These are phyloP conservation scores for Raffaelea ambrosiae DNA, from an alignment of 2,329 filamentous ascomycete species.

Conservation along the genomic window DNA sequence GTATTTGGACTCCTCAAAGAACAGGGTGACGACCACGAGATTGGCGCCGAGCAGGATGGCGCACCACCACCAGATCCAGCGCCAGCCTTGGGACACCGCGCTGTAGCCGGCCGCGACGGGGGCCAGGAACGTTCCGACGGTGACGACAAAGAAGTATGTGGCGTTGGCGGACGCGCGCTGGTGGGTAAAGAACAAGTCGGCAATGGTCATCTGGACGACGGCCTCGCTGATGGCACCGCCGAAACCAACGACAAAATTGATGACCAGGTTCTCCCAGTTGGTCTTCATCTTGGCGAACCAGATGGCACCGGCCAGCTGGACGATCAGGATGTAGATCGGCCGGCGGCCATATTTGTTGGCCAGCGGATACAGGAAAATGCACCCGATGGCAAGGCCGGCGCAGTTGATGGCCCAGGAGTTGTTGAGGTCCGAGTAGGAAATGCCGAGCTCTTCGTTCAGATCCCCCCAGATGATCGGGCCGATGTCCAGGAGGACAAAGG, in stretches of 20 bases:
- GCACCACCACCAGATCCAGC: conserved; percentile 29
- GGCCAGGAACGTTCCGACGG: conserved; percentile 26
- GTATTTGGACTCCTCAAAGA: conserved; percentile 6
- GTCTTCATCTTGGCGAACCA: background rate
- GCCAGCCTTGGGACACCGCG: conserved; percentile 36
- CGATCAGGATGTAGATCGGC: background rate
- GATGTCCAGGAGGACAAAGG: background rate
- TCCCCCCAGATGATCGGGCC: background rate
- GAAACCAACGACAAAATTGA: background rate
- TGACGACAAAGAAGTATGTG: conserved; percentile 33
- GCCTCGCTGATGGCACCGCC: conserved; percentile 1
- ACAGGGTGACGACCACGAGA: conserved; percentile 1
- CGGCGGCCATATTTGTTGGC: conserved; percentile 1
- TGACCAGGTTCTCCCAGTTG: background rate
- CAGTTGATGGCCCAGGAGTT: background rate
- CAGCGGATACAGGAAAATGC: background rate
- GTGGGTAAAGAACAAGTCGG: conserved; percentile 49
- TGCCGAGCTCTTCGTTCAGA: background rate
- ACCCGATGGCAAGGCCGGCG: background rate
- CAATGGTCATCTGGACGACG: conserved; percentile 1
- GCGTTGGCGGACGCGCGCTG: conserved; percentile 42
- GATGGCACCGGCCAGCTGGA: background rate
- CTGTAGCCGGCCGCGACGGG: conserved; percentile 42
- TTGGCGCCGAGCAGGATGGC: conserved; percentile 14
- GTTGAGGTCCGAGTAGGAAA: background rate